These are phyloP conservation scores for Erythrobasidium hasegawianum DNA, from an alignment of 1,284 basidiomycete species.

Conservation along the genomic window DNA sequence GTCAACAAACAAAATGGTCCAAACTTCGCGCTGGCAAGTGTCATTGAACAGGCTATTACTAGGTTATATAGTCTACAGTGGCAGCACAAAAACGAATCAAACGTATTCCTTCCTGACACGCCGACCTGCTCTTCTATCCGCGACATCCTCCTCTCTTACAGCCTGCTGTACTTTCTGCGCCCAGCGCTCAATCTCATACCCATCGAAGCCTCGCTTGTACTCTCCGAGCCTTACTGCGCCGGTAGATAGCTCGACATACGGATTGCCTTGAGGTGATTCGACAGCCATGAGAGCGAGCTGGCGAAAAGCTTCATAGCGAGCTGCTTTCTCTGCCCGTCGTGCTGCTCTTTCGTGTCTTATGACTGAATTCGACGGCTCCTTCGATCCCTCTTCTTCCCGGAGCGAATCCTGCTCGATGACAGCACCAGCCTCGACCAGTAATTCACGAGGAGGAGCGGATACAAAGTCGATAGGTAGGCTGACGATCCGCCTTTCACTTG, in stretches of 20 bases:
- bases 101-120: not conserved
- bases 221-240: constrained; percentile 26
- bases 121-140: not conserved
- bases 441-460: not conserved
- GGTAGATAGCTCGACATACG: not conserved
- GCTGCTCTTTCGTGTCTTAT: not conserved
- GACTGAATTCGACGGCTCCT: too few relatives aligned
- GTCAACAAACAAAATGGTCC: too few relatives aligned
- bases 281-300: not conserved
- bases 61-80: too few relatives aligned
- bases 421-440: not conserved
- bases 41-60: too few relatives aligned
- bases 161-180: not conserved
- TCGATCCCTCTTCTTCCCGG: too few relatives aligned
- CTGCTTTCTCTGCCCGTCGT: not conserved
- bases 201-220: constrained; percentile 26
- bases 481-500: not conserved
- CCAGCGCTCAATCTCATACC: constrained; percentile 14
- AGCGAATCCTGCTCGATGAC: not conserved
- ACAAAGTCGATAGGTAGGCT: not conserved
- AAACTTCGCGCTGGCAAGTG: too few relatives aligned
- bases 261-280: not conserved
- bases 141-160: not conserved
- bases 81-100: too few relatives aligned
- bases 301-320: not conserved